Evolutionary conservation across 371 early-diverging fungal species (phyloP).

Genomic region (Polyrhizophydium stewartii): DNA sequence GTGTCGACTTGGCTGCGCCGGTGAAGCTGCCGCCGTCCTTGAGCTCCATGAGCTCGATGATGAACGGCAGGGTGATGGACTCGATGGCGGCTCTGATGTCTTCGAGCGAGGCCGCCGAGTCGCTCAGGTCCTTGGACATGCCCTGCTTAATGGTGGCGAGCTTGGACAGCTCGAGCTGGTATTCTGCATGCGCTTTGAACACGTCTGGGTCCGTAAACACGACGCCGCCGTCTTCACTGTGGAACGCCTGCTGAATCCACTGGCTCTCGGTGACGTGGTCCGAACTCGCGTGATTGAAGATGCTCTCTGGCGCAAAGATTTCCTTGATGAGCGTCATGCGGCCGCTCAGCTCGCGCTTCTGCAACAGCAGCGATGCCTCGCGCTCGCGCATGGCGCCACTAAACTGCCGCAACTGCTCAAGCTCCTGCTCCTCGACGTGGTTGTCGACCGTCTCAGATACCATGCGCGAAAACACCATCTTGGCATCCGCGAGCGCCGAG

Average conservation of each 20-base stretch:
- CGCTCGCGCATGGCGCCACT: background rate
- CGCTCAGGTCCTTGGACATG: background rate
- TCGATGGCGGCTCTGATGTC: background rate
- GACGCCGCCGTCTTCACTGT: constrained; percentile 4
- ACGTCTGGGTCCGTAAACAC: constrained; percentile 6
- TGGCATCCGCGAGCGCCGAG: background rate
- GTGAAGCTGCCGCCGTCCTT: background rate
- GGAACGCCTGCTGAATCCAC: constrained; percentile 19
- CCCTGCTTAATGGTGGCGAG: background rate
- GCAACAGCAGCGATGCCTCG: background rate
- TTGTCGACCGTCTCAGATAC: background rate
- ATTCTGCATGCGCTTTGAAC: constrained; percentile 5
- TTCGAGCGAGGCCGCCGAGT: background rate
- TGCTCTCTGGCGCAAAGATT: constrained; percentile 8
- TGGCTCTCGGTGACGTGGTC: constrained; percentile 13
- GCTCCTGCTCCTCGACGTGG: background rate
- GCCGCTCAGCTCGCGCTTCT: constrained; percentile 9
- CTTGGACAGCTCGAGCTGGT: constrained; percentile 3
- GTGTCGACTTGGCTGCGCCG: background rate
- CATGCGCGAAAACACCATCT: background rate
- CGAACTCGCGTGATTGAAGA: constrained; percentile 3
- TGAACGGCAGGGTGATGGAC: background rate
- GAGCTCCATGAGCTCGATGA: constrained; percentile 2
- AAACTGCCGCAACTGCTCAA: background rate
- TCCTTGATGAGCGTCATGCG: constrained; percentile 3